Percentiles rank a stretch among this genome's conserved stretches.
Conservation (phyloP, 371 early-diverging fungal species). For the Rhizopus delemar region DNA sequence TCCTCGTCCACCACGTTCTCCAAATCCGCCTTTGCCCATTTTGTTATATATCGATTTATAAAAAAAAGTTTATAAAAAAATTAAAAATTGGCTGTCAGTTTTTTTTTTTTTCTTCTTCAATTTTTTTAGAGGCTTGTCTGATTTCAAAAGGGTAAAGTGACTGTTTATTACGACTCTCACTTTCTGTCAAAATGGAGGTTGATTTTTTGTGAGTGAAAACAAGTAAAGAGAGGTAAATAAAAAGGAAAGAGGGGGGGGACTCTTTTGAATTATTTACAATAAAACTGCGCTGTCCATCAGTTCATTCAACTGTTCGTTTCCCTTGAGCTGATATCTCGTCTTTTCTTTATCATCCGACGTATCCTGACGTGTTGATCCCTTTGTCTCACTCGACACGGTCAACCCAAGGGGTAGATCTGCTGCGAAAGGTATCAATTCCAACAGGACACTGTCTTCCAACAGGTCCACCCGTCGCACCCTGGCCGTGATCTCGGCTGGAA, state of each 20-base stretch:
- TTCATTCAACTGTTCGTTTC: conserved; percentile 12
- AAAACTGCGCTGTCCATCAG: conserved; percentile 21
- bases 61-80: conserved; percentile 8
- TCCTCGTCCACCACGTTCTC: conserved; percentile 46
- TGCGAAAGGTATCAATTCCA: not conserved
- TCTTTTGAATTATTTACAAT: conserved; percentile 10
- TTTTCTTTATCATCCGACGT: not conserved
- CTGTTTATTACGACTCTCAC: not conserved
- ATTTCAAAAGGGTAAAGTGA: not conserved
- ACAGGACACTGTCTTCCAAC: not conserved
- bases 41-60: conserved; percentile 6
- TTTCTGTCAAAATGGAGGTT: too few species aligned
- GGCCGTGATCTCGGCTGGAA: not conserved
- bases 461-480: not conserved
- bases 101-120: conserved; percentile 10
- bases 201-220: too few species aligned
- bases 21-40: conserved; percentile 53
- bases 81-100: not conserved
- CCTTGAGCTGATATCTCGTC: not conserved
- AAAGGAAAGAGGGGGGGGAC: too few species aligned
- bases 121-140: conserved; percentile 4
- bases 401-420: not conserved
- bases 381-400: too few species aligned
- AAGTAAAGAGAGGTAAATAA: too few species aligned
- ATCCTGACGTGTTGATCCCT: too few species aligned